These are phyloP conservation scores for Geosmithia putterillii DNA, from an alignment of 2,329 filamentous ascomycete genomes.

Conservation along the genomic window DNA sequence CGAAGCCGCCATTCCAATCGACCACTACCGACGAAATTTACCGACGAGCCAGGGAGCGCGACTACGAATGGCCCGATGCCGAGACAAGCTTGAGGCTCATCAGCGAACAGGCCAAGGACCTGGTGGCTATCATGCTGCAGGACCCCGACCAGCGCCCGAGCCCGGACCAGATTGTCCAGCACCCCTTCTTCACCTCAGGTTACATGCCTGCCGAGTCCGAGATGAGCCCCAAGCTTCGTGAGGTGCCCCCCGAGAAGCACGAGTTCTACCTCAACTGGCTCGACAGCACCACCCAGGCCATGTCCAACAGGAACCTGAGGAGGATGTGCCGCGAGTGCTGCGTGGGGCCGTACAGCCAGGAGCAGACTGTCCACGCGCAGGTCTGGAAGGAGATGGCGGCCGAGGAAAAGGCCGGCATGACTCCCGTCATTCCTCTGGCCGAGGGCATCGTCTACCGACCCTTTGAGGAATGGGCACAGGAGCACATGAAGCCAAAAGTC, in stretches of 20 bases:
- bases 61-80: conserved; percentile 67
- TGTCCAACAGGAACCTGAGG: conserved; percentile 39
- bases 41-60: conserved; percentile 53
- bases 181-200: conserved; percentile 66
- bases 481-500: conserved; percentile 30
- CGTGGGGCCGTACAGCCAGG: conserved; percentile 41
- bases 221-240: conserved; percentile 45
- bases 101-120: conserved; percentile 62
- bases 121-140: conserved; percentile 65
- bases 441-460: conserved; percentile 52
- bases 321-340: conserved; percentile 45
- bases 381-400: conserved; percentile 55
- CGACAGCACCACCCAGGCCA: conserved; percentile 27
- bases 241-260: conserved; percentile 42
- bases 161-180: conserved; percentile 67
- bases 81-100: conserved; percentile 57
- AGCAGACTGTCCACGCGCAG: conserved; percentile 36
- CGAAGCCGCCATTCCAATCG: conserved; percentile 92
- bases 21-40: conserved; percentile 81
- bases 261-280: conserved; percentile 42
- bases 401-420: conserved; percentile 55
- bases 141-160: conserved; percentile 64
- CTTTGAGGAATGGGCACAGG: conserved; percentile 47
- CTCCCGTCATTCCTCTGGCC: conserved; percentile 48
- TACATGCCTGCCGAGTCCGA: conserved; percentile 55